Evolutionary conservation across 805 yeast species (phyloP), one percentile per base, ranked within the genome.

Genomic region (Vanderwaltozyma verrucispora): DNA sequence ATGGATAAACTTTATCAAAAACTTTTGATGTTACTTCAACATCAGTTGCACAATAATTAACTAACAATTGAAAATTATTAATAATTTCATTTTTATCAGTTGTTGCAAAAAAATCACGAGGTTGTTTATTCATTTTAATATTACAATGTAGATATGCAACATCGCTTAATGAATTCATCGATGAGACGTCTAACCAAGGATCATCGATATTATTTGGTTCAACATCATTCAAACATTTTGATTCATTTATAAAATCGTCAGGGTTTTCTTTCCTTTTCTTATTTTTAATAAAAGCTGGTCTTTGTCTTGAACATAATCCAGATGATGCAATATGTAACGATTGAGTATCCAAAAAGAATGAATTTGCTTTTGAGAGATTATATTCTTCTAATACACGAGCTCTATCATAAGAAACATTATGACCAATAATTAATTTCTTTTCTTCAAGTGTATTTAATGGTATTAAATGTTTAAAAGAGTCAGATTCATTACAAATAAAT

Each of bases 281-380:
- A 48, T 71, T 77, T 42, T 73, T 76, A 48, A 73, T 56, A 83
- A 92, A 92, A 14, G 72, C 68, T 0, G 86, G 80, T 43, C 97
- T 62, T 53, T 92, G 98, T 48, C 84, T 77, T 2, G 96, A 84
- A 56, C 96, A 85, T 73, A 92, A 80, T 0, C 99, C 99, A 35
- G 80, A 75, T 0, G 78, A 74, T 1, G 97, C 94, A 25, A 88
- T 75, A 59, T 92, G 99, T 15, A 92, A 62, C 1, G 96, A 80
- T 87, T 89, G 83, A 1, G 95, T 88, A 58, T 92, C 99, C 40
- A 94, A 46, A 51, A 66, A 92, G 59, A 86, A 87, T 2, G 84
- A 82, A 46, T 79, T 75, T 1, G 94, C 68, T 32, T 67, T 72
- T 24, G 65, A 58, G 26, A 88, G 54, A 48, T 71, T 68, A 60